Evolutionary conservation across 768 basidiomycete species (phyloP), one percentile per base, ranked within the genome.

Genomic region (Clavaria fumosa): DNA sequence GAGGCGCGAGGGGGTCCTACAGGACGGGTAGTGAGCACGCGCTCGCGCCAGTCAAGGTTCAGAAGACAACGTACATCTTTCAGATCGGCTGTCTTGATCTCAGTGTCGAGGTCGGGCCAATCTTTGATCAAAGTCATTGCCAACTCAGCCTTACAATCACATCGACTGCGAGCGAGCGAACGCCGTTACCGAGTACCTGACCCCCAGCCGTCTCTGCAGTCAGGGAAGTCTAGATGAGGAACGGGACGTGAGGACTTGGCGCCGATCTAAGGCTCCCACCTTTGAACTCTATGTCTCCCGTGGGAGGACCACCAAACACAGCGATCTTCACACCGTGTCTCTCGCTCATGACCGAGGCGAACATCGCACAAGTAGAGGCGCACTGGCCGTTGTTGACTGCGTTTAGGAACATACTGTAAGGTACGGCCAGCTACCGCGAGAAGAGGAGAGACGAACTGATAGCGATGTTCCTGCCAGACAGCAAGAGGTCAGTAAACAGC

Each of bases 351-450:
- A 74, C 49, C 2, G 72, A 74, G 39, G 63, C 68, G 49, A 75
- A 75, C 64, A 73, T 66, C 1, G 73, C 69, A 42, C 75, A 75
- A 1, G 75, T 75, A 4, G 70, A 73, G 5, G 72, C 72, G 43
- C 73, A 77, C 23, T 61, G 56, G 7, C 58, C 61, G 33, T 66
- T 65, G 46, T 45, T 57, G 28, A 65, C 64, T 64, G 19, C n/a
- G n/a, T n/a, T n/a, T n/a, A n/a, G n/a, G n/a, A n/a, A n/a, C n/a
- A n/a, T n/a, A n/a, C n/a, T n/a, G n/a, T n/a, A n/a, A n/a, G n/a
- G n/a, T n/a, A n/a, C n/a, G n/a, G n/a, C n/a, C n/a, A n/a, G n/a
- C n/a, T n/a, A n/a, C n/a, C n/a, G n/a, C n/a, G n/a, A n/a, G n/a
- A n/a, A n/a, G n/a, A n/a, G n/a, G n/a, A n/a, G n/a, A n/a, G n/a